These are phyloP conservation scores for Annulohypoxylon maeteangense DNA, from an alignment of 495 filamentous ascomycete species.

Conservation along the genomic window DNA sequence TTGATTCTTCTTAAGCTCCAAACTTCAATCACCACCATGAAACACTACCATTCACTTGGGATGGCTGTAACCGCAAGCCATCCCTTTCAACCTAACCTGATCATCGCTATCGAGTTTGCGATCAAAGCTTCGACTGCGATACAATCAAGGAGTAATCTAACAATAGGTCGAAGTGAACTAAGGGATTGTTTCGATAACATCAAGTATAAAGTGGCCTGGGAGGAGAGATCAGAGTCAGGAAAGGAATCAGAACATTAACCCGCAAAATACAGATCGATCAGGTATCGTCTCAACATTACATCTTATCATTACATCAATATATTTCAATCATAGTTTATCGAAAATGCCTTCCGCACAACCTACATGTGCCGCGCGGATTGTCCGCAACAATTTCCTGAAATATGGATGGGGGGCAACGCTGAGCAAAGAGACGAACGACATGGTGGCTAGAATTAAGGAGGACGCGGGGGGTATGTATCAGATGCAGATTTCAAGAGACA, in stretches of 20 bases:
- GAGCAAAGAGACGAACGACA: conserved; percentile 14
- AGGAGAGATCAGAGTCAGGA: too few species aligned
- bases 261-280: background rate
- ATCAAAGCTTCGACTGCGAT: background rate
- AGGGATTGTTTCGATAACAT: background rate
- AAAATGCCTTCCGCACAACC: conserved; percentile 30
- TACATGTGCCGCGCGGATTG: conserved; percentile 35
- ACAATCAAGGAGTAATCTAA: background rate
- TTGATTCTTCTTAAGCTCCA: background rate
- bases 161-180: background rate
- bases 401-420: conserved; percentile 42
- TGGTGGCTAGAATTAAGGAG: conserved; percentile 10
- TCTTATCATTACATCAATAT: background rate
- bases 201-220: background rate
- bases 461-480: conserved; percentile 34
- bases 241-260: background rate
- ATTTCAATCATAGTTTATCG: background rate
- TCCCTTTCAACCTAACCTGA: background rate
- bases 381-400: conserved; percentile 29
- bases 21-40: conserved; percentile 4
- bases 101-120: background rate
- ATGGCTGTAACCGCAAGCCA: background rate
- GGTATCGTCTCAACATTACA: background rate
- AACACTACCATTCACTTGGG: background rate
- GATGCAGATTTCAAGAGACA: conserved; percentile 27